phyloP scores from a whole-genome alignment of 1,284 basidiomycete genomes.

The Earliella scabrosa region DNA sequence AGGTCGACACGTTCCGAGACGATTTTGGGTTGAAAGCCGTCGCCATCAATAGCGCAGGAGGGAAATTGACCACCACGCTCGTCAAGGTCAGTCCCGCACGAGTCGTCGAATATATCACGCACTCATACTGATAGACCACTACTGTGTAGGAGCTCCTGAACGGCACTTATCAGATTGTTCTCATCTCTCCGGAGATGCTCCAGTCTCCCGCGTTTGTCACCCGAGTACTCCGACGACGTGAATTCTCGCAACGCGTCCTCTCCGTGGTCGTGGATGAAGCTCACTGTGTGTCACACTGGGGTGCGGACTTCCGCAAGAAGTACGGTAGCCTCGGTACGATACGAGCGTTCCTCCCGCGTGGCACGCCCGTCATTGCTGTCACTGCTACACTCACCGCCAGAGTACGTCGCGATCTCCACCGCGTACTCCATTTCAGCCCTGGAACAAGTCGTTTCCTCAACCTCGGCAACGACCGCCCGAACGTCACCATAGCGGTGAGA shows the following conservation, averaged over 20 bases:
- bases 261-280: constrained; percentile 45
- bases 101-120: not conserved
- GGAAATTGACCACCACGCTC: constrained; percentile 26
- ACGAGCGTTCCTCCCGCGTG: constrained; percentile 38
- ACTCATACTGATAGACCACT: too few species aligned
- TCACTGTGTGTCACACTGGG: constrained; percentile 47
- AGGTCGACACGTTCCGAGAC: constrained; percentile 33
- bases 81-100: constrained; percentile 28
- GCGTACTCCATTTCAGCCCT: constrained; percentile 35
- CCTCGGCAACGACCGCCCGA: constrained; percentile 43
- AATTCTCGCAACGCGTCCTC: constrained; percentile 31
- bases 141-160: constrained; percentile 32
- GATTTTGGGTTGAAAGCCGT: constrained; percentile 36
- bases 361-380: constrained; percentile 40
- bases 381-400: constrained; percentile 42
- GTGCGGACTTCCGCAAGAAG: constrained; percentile 43
- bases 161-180: constrained; percentile 38
- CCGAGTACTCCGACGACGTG: constrained; percentile 35
- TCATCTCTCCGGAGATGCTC: constrained; percentile 46
- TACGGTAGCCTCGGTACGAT: constrained; percentile 40
- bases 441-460: constrained; percentile 14
- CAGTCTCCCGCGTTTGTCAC: constrained; percentile 33
- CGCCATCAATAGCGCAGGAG: constrained; percentile 40
- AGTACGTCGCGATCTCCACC: constrained; percentile 37
- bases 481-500: constrained; percentile 43